Percentiles rank a stretch among this genome's conserved stretches.
phyloP scores from a whole-genome alignment of 202 grass and related monocot genomes.

The Hordeum pubiflorum region DNA sequence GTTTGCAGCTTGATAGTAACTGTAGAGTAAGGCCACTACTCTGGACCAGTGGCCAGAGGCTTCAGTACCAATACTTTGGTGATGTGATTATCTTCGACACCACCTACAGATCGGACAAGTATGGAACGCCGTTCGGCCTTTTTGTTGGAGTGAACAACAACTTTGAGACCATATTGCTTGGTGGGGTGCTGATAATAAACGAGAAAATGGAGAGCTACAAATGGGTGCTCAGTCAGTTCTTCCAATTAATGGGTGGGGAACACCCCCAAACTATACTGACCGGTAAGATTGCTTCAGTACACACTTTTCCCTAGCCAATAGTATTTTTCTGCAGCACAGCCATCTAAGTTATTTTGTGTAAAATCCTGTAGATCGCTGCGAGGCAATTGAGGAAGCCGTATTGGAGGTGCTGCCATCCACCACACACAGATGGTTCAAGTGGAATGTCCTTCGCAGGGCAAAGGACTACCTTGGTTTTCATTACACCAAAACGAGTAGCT shows the following conservation, averaged over 20 bases:
- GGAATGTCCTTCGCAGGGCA: not conserved
- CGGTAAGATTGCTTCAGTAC: not conserved
- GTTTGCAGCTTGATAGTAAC: not conserved
- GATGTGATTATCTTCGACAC: slow-evolving; percentile 5
- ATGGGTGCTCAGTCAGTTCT: not conserved
- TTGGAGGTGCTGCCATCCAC: not conserved
- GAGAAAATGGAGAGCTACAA: not conserved
- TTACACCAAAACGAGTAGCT: not conserved
- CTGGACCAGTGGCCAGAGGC: not conserved
- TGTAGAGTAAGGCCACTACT: not conserved
- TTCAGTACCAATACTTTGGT: not conserved
- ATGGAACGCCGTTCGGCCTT: not conserved
- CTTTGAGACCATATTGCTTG: not conserved
- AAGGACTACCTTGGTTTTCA: not conserved
- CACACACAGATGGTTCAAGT: slow-evolving; percentile 1
- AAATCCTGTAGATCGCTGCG: not conserved
- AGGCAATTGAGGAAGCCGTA: not conserved
- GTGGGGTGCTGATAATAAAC: not conserved
- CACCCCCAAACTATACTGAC: not conserved
- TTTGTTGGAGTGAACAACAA: slow-evolving; percentile 1
- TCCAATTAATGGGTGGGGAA: not conserved
- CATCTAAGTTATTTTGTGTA: not conserved
- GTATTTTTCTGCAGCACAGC: not conserved
- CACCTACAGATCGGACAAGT: not conserved
- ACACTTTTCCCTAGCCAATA: not conserved